Conservation (phyloP, 2,329 filamentous ascomycete genomes). For the Diaporthe australafricana region DNA sequence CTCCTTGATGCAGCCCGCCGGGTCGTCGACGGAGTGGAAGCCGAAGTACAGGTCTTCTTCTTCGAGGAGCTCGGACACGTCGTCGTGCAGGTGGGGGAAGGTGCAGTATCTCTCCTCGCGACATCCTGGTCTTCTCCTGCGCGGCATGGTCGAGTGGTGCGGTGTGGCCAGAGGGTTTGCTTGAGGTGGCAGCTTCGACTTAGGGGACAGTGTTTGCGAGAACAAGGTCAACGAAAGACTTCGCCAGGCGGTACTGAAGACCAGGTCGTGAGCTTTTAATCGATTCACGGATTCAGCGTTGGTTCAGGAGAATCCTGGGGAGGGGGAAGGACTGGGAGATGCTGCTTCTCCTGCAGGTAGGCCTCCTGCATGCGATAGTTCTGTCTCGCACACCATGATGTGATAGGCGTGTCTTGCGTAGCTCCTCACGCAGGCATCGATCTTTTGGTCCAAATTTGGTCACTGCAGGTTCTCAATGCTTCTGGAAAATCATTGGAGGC, state of each 20-base stretch:
- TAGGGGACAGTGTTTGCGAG: not conserved
- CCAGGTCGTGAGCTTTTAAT: not conserved
- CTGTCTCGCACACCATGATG: not conserved
- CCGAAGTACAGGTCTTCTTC: slow-evolving; percentile 16
- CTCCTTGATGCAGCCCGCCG: not conserved
- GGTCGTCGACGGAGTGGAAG: slow-evolving; percentile 1
- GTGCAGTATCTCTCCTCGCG: not conserved
- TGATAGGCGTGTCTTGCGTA: not conserved
- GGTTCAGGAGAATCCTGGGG: not conserved
- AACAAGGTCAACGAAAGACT: not conserved
- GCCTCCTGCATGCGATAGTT: slow-evolving; percentile 18
- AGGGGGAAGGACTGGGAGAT: not conserved
- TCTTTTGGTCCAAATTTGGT: not conserved
- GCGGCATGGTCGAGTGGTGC: not conserved
- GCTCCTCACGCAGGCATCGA: too few relatives aligned
- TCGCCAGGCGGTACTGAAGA: not conserved
- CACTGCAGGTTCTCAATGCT: not conserved
- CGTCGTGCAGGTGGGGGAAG: not conserved
- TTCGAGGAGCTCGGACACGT: slow-evolving; percentile 3
- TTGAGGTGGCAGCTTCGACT: not conserved
- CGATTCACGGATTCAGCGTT: not conserved
- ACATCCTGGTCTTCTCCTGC: not conserved
- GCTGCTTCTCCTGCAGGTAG: not conserved
- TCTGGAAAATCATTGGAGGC: not conserved
- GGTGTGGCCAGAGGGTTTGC: not conserved